Percentiles rank a stretch among this genome's conserved stretches.
Conservation (phyloP, 371 early-diverging fungal genomes). For the Mortierella sp. region DNA sequence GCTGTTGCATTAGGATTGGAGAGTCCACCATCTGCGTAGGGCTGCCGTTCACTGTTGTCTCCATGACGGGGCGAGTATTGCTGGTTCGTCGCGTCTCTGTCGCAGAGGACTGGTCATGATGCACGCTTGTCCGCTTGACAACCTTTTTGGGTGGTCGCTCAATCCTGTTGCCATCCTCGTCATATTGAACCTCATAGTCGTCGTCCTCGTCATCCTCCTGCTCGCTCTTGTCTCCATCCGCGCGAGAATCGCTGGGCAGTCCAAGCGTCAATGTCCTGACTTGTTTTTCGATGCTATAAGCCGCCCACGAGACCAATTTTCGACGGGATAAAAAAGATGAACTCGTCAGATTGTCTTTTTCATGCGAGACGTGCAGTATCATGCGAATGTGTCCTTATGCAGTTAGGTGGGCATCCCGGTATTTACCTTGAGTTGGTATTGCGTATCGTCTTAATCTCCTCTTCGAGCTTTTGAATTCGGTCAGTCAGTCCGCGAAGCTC, state of each 20-base stretch:
- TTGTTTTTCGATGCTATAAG: conserved; percentile 37
- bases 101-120: conserved; percentile 7
- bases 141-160: conserved; percentile 28
- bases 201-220: conserved; percentile 47
- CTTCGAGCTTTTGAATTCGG: conserved; percentile 52
- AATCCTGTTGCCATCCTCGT: conserved; percentile 57
- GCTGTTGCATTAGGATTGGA: conserved; percentile 35
- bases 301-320: background rate
- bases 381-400: background rate
- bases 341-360: background rate
- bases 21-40: conserved; percentile 43
- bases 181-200: conserved; percentile 53
- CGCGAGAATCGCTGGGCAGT: conserved; percentile 4
- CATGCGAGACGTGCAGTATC: background rate
- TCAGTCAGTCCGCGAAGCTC: conserved; percentile 45
- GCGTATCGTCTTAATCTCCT: conserved; percentile 31
- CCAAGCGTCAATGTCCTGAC: conserved; percentile 35
- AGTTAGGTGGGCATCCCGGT: background rate
- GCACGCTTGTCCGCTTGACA: conserved; percentile 22
- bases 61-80: conserved; percentile 14
- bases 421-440: conserved; percentile 43
- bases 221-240: conserved; percentile 25
- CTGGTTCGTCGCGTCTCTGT: conserved; percentile 40
- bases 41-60: conserved; percentile 21
- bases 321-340: background rate